Conservation (phyloP, 441 rosid species). For the Pelargonium australe region DNA sequence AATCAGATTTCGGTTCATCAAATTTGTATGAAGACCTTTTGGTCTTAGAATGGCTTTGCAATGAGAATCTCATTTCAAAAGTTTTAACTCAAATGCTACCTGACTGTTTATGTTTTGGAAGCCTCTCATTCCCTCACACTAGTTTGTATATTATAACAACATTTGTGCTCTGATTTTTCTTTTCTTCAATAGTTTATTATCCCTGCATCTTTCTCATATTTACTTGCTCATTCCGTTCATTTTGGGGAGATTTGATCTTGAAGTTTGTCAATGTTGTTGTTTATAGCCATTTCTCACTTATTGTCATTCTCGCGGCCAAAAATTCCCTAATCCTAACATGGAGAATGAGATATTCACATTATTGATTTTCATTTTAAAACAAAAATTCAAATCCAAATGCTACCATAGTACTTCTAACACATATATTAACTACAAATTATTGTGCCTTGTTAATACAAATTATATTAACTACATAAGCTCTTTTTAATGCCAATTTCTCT, state of each 20-base stretch:
- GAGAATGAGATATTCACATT: no score
- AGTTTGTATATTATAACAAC: background rate
- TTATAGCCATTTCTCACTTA: background rate
- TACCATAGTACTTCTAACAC: background rate
- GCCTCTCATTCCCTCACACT: background rate
- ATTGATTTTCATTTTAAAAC: no score
- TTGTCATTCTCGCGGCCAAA: no score
- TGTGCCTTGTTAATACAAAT: background rate
- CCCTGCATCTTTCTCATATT: no score
- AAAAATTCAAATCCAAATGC: no score
- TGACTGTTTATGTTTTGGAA: background rate
- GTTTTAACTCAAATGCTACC: background rate
- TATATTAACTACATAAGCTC: background rate
- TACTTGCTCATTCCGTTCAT: no score
- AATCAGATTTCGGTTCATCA: no score
- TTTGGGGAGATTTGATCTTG: background rate
- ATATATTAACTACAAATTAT: no score
- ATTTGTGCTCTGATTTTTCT: background rate
- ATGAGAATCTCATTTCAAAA: no score
- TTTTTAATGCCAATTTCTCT: background rate
- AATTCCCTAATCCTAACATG: no score
- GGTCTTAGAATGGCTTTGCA: no score
- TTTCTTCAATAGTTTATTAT: background rate
- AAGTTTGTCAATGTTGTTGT: background rate
- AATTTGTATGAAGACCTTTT: no score